Percentiles rank a stretch among this genome's conserved stretches.
phyloP scores from a whole-genome alignment of 2,329 filamentous ascomycete genomes.

The Zalaria sp. region DNA sequence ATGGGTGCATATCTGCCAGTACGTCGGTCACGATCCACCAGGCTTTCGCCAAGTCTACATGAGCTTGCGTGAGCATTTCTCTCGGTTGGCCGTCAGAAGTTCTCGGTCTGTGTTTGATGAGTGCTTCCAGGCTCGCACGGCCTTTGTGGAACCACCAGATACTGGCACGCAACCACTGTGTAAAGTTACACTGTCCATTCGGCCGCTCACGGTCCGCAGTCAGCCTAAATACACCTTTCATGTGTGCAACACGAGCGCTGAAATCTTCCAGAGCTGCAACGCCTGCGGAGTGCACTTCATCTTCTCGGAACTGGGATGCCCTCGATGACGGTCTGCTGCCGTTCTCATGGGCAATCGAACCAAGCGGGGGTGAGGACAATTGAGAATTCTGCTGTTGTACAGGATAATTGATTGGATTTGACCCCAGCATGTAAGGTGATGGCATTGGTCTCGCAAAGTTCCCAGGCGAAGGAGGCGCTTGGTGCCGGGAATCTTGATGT shows the following conservation, averaged over 20 bases:
- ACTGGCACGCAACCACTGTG: slow-evolving; percentile 50
- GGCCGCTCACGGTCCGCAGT: slow-evolving; percentile 63
- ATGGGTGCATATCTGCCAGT: slow-evolving; percentile 9
- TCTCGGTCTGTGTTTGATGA: slow-evolving; percentile 51
- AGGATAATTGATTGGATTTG: background rate
- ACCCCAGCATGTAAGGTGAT: background rate
- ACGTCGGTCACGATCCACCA: slow-evolving; percentile 56
- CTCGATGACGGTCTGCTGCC: background rate
- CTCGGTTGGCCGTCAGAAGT: slow-evolving; percentile 34
- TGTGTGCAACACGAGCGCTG: slow-evolving; percentile 53
- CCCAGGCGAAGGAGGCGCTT: background rate
- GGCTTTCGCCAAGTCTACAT: slow-evolving; percentile 71
- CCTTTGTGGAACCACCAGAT: slow-evolving; percentile 88
- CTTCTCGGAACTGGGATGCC: background rate
- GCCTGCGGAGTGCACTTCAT: background rate
- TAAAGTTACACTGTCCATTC: slow-evolving; percentile 44
- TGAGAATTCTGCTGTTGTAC: background rate
- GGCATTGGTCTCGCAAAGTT: background rate
- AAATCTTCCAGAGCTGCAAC: slow-evolving; percentile 49
- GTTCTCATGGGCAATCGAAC: background rate
- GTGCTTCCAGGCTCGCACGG: slow-evolving; percentile 57
- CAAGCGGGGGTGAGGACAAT: background rate
- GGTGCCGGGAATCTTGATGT: background rate
- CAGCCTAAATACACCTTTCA: slow-evolving; percentile 61
- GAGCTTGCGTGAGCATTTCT: slow-evolving; percentile 54